phyloP scores from a whole-genome alignment of 2,329 filamentous ascomycete genomes.

The Didymella segeticola region DNA sequence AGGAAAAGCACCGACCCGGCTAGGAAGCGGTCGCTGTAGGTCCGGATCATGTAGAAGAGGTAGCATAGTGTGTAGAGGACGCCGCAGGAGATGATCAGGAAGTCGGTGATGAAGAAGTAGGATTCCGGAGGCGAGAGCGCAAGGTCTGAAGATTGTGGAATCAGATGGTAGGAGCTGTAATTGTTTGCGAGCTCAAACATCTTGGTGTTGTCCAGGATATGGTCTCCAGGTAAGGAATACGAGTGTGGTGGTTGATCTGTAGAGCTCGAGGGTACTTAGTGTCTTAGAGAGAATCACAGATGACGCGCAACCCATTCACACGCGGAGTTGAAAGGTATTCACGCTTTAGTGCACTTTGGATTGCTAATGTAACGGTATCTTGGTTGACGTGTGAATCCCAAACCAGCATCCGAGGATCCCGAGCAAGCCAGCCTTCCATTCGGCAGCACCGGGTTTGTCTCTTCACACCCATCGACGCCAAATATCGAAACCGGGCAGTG shows the following conservation, averaged over 20 bases:
- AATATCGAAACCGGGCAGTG: not conserved
- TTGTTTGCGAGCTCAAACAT: constrained; percentile 43
- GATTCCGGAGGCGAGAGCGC: constrained; percentile 48
- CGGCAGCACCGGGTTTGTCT: constrained; percentile 3
- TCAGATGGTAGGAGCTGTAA: constrained; percentile 54
- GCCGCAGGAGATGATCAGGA: constrained; percentile 50
- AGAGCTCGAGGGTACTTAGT: not conserved
- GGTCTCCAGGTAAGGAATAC: not conserved
- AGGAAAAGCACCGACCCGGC: constrained; percentile 44
- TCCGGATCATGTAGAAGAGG: constrained; percentile 49
- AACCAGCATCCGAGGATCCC: constrained; percentile 35
- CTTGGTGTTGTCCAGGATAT: not conserved
- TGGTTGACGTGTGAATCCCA: constrained; percentile 13
- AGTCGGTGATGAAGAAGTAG: constrained; percentile 52
- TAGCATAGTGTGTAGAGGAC: constrained; percentile 52
- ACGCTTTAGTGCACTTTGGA: not conserved
- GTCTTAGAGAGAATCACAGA: not conserved
- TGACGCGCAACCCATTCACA: not conserved
- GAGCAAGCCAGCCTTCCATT: constrained; percentile 5
- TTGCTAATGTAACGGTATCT: not conserved
- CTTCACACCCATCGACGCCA: not conserved
- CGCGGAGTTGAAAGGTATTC: not conserved
- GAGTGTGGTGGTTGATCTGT: not conserved
- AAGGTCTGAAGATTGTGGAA: constrained; percentile 60
- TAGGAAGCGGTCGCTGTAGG: constrained; percentile 45